Conservation (phyloP, 257 asterid genomes). For the Lycium barbarum region DNA sequence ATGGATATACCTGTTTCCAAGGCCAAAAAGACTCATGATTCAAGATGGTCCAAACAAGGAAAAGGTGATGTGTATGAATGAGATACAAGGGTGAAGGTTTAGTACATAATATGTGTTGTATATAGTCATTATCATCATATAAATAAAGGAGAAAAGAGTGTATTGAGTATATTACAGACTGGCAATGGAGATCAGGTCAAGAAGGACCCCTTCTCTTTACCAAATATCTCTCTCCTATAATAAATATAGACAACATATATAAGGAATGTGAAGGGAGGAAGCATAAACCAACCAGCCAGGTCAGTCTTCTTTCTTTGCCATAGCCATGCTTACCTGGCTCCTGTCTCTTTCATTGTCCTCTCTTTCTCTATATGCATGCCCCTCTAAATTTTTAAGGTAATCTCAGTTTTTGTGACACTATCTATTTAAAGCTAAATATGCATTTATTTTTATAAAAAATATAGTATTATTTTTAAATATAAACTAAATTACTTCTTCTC, state of each 20-base stretch:
- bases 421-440: too few relatives aligned
- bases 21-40: conserved; percentile 56
- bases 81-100: background rate
- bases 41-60: conserved; percentile 1
- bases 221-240: too few relatives aligned
- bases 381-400: background rate
- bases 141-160: conserved; percentile 22
- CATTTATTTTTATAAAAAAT: too few relatives aligned
- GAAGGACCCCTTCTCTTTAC: conserved; percentile 17
- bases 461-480: too few relatives aligned
- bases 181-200: conserved; percentile 42
- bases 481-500: too few relatives aligned
- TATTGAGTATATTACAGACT: conserved; percentile 48
- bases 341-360: background rate
- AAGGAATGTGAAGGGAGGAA: background rate
- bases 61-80: conserved; percentile 37
- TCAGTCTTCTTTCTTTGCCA: conserved; percentile 28
- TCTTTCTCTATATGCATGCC: background rate
- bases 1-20: conserved; percentile 52
- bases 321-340: conserved; percentile 25
- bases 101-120: background rate
- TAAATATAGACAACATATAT: background rate
- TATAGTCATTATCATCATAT: conserved; percentile 23
- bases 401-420: too few relatives aligned
- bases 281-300: background rate